Conservation (phyloP, 805 yeast species). For the Yarrowia keelungensis region DNA sequence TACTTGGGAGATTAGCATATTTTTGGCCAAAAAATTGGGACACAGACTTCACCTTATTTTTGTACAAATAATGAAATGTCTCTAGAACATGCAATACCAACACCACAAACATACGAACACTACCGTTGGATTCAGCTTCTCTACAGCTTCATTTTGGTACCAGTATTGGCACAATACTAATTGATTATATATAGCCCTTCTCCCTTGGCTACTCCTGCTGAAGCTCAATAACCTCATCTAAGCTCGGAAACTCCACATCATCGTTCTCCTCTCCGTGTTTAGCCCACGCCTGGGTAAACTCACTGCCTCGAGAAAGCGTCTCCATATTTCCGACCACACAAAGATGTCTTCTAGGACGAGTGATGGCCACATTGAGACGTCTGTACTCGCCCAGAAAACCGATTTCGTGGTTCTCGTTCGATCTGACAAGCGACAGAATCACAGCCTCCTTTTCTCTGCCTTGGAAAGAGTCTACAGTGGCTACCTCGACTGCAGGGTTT, state of each 20-base stretch:
- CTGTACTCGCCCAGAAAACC: slow-evolving; percentile 84
- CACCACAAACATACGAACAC: no score
- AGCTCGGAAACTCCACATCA: slow-evolving; percentile 73
- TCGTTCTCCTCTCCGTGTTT: slow-evolving; percentile 69
- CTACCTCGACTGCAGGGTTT: slow-evolving; percentile 66
- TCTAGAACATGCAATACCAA: no score
- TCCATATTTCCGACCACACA: slow-evolving; percentile 89
- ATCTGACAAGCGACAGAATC: slow-evolving; percentile 78
- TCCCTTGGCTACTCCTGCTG: not conserved
- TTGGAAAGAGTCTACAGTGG: slow-evolving; percentile 96
- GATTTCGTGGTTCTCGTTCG: slow-evolving; percentile 71
- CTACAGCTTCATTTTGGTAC: no score
- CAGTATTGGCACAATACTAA: no score
- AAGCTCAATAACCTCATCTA: slow-evolving; percentile 45
- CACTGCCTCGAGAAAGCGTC: slow-evolving; percentile 54
- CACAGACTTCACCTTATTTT: no score
- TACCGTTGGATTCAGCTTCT: no score
- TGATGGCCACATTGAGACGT: slow-evolving; percentile 91
- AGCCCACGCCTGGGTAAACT: slow-evolving; percentile 70
- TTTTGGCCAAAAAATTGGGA: no score
- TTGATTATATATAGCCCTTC: no score
- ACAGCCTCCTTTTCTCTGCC: slow-evolving; percentile 94
- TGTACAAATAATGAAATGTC: no score
- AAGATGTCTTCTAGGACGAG: slow-evolving; percentile 84
- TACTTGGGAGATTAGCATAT: no score